Percentiles rank a stretch among this genome's conserved stretches.
These are phyloP conservation scores for Plectosphaerella sp. DNA, from an alignment of 2,329 filamentous ascomycete genomes.

Conservation along the genomic window DNA sequence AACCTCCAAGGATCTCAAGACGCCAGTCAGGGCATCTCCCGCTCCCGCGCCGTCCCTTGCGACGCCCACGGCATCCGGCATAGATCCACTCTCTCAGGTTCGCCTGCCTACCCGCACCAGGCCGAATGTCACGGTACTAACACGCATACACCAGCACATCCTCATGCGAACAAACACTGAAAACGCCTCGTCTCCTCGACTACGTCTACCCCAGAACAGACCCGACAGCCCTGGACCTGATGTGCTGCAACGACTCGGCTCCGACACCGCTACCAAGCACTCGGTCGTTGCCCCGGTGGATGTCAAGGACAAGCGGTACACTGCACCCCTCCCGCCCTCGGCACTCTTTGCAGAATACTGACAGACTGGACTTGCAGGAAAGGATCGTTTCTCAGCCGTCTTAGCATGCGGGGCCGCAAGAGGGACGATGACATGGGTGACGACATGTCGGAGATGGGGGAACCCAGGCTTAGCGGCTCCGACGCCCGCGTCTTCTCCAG, in stretches of 20 bases:
- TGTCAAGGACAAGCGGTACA: constrained; percentile 63
- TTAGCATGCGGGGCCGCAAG: constrained; percentile 71
- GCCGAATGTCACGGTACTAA: neutral
- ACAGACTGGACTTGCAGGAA: constrained; percentile 53
- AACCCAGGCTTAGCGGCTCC: constrained; percentile 69
- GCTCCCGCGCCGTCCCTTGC: constrained; percentile 5
- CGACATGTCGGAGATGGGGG: constrained; percentile 67
- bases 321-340: constrained; percentile 10
- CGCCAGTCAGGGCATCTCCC: constrained; percentile 10
- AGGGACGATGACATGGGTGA: constrained; percentile 57
- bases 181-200: constrained; percentile 49
- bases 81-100: constrained; percentile 25
- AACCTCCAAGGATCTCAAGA: constrained; percentile 10
- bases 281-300: constrained; percentile 33
- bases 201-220: constrained; percentile 42
- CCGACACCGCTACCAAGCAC: constrained; percentile 35
- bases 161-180: constrained; percentile 64
- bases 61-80: constrained; percentile 8
- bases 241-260: constrained; percentile 30
- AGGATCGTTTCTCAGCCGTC: constrained; percentile 84
- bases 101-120: neutral
- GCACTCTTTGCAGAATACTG: neutral
- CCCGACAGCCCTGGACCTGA: constrained; percentile 48
- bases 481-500: constrained; percentile 80
- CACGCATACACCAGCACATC: constrained; percentile 45